Conservation (phyloP, 129 eudicot genomes). For the Cynara cardunculus region DNA sequence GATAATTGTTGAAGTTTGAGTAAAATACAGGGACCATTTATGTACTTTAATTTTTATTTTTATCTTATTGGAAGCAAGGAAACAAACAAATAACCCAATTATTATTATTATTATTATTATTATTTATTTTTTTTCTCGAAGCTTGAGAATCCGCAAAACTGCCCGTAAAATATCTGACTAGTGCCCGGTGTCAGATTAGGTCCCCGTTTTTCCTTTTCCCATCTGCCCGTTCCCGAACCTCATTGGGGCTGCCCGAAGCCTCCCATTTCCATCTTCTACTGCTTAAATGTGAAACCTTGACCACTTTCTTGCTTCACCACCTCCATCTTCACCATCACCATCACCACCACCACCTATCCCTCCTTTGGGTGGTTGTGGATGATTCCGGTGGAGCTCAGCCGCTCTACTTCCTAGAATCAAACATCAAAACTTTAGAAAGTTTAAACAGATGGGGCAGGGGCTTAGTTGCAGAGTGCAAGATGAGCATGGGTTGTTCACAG, state of each 20-base stretch:
- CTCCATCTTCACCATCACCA: constrained; percentile 15
- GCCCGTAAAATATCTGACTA: constrained; percentile 58
- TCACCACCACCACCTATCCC: constrained; percentile 20
- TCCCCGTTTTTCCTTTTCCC: not conserved
- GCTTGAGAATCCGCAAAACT: constrained; percentile 16
- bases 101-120: not conserved
- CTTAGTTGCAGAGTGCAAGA: constrained; percentile 50
- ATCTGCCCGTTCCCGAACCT: constrained; percentile 19
- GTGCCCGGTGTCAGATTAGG: constrained; percentile 37
- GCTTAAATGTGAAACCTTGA: constrained; percentile 33
- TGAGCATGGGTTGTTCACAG: constrained; percentile 54
- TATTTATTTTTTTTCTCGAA: not conserved
- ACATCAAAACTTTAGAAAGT: not conserved
- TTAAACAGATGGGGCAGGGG: constrained; percentile 59
- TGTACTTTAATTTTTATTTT: not conserved
- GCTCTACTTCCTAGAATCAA: not conserved
- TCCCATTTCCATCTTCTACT: constrained; percentile 2
- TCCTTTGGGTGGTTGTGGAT: constrained; percentile 31
- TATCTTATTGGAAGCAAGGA: not conserved
- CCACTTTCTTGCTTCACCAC: constrained; percentile 24
- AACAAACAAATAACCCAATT: constrained; percentile 20
- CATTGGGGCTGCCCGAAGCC: constrained; percentile 23
- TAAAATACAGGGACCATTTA: not conserved
- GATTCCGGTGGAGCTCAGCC: constrained; percentile 24
- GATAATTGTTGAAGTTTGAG: not conserved